phyloP scores from a whole-genome alignment of 1,284 basidiomycete genomes.

The Rhodotorula sp. region DNA sequence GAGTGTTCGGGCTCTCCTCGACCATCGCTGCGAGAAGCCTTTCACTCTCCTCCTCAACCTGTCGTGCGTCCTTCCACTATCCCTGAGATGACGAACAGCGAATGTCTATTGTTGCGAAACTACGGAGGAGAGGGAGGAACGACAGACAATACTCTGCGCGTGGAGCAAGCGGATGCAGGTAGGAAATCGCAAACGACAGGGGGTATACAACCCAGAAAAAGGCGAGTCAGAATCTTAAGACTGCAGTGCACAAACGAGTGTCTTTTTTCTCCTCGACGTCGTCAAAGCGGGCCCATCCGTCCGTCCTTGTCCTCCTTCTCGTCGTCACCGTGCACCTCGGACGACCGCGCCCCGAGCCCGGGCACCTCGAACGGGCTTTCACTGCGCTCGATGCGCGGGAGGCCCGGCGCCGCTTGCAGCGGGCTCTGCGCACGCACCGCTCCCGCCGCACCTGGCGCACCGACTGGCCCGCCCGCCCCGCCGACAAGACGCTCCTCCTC shows the following conservation, averaged over 20 bases:
- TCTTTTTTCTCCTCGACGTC: background rate
- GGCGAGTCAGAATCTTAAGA: background rate
- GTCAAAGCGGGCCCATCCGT: background rate
- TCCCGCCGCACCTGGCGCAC: slow-evolving; percentile 7
- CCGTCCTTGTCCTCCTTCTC: background rate
- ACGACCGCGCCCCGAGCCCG: background rate
- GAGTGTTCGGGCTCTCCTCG: too few species aligned
- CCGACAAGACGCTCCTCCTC: background rate
- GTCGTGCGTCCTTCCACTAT: too few species aligned
- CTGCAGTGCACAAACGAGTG: background rate
- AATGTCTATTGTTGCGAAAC: background rate
- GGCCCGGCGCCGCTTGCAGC: background rate
- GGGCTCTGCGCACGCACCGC: background rate
- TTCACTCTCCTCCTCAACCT: background rate
- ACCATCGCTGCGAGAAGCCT: too few species aligned
- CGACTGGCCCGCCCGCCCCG: background rate
- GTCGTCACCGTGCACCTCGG: background rate
- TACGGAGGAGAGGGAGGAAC: background rate
- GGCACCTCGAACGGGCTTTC: slow-evolving; percentile 11
- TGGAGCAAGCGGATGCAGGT: background rate
- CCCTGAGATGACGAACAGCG: background rate
- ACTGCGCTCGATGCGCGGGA: background rate
- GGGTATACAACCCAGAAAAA: background rate
- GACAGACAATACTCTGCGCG: background rate
- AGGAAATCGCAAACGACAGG: background rate